A percentile compares a stretch with the other conserved stretches of the same genome.
phyloP scores from a whole-genome alignment of 2,329 filamentous ascomycete species.

The Malbranchea zuffiana region DNA sequence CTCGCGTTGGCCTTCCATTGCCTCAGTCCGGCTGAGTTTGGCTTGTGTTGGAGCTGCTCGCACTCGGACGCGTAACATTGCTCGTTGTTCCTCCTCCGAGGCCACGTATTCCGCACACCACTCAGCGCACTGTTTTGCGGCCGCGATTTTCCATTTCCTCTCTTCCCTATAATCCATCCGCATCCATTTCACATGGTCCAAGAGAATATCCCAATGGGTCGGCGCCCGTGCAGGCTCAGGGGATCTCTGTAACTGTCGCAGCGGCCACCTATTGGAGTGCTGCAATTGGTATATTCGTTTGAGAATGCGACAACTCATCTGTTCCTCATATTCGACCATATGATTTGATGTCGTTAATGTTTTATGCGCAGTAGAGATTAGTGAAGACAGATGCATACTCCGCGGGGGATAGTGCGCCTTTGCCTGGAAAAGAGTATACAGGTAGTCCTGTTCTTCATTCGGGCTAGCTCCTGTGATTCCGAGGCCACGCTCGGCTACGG shows the following conservation, averaged over 20 bases:
- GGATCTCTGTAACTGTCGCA: constrained; percentile 77
- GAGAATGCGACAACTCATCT: constrained; percentile 76
- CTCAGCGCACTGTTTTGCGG: constrained; percentile 67
- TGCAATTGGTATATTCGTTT: constrained; percentile 83
- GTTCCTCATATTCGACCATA: constrained; percentile 70
- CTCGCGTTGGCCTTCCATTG: constrained; percentile 19
- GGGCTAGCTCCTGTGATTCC: constrained; percentile 14
- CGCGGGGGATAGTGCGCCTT: constrained; percentile 46
- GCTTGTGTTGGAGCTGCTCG: constrained; percentile 31
- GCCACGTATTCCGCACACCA: constrained; percentile 76
- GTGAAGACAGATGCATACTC: constrained; percentile 49
- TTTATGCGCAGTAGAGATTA: constrained; percentile 76
- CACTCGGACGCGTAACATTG: constrained; percentile 56
- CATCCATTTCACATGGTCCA: constrained; percentile 97
- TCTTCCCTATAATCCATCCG: constrained; percentile 91
- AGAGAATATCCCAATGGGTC: constrained; percentile 73
- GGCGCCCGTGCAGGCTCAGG: constrained; percentile 66
- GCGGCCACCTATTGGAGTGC: constrained; percentile 81
- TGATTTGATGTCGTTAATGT: constrained; percentile 79
- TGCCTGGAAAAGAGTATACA: constrained; percentile 54
- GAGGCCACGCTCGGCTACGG: constrained; percentile 42
- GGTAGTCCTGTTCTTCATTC: constrained; percentile 46
- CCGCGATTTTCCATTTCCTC: constrained; percentile 79
- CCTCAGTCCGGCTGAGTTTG: constrained; percentile 15
- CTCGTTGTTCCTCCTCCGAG: constrained; percentile 52